Evolutionary conservation across 768 basidiomycete genomes (phyloP), one percentile per base, ranked within the genome.

Genomic region (Lactarius vividus): DNA sequence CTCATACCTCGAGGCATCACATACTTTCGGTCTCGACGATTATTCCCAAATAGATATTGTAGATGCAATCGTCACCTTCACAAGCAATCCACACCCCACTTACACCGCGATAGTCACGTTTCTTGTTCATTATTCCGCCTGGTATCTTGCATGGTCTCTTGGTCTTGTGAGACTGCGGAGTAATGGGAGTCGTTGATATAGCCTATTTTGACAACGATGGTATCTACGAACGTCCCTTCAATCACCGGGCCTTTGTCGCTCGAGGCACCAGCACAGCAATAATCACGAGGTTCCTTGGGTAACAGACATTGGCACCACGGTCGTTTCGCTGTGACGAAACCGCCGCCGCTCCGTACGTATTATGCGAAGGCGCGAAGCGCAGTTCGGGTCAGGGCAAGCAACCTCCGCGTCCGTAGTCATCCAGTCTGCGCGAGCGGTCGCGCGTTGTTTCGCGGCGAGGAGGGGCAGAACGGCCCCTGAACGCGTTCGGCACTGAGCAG

Each of bases 341-440:
- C 75, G 80, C 63, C 87, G 75, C 59, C 81, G 53, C 3, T 82
- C 82, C 1, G 79, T 82, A 59, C 86, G 78, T 9, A 74, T 74
- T 23, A 89, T 85, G 69, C 74, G 81, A 73, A 88, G 70, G 13
- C 78, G 76, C 4, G 86, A 87, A 53, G 78, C 81, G 74, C 88
- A 89, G 63, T 86, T 75, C 1, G 88, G 87, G 72, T 88, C 88
- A 0, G 86, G 88, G 70, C 87, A 89, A 0, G 86, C 87, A 33
- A 89, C 74, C 69, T 86, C 83, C 0, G 79, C 81, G 65, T 89
- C 88, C 1, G 85, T 85, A 6, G 84, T 77, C 83, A 89, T 88
- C 86, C 88, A 39, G 39, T 33, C 13, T 16, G 39, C 31, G 39
- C 16, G 20, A n/a, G 33, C 44, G 2, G 82, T 83, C 16, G 74